phyloP scores from a whole-genome alignment of 306 rosid genomes.

The Quercus berberidifolia region DNA sequence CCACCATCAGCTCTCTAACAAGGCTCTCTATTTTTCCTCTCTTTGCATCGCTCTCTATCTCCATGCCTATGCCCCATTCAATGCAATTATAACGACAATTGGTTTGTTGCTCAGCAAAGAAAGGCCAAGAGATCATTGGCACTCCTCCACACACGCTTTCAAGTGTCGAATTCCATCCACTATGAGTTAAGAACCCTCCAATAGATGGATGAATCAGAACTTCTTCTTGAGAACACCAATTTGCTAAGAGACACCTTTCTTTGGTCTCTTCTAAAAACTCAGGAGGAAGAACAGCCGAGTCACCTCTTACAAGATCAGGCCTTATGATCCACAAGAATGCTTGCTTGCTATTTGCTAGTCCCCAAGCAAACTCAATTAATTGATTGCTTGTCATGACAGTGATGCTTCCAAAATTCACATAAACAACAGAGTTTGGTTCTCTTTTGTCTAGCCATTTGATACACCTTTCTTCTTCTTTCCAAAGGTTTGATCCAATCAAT shows the following conservation, averaged over 20 bases:
- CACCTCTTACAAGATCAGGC: no score
- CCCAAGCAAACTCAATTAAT: no score
- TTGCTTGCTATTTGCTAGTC: no score
- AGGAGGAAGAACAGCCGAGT: slow-evolving; percentile 19
- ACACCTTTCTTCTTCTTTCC: no score
- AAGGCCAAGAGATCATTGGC: slow-evolving; percentile 70
- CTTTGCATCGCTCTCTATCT: slow-evolving; percentile 44
- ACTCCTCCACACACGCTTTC: slow-evolving; percentile 60
- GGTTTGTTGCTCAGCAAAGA: slow-evolving; percentile 69
- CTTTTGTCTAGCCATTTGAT: no score
- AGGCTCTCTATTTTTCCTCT: slow-evolving; percentile 37
- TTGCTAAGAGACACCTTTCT: slow-evolving; percentile 34
- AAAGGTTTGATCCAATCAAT: no score
- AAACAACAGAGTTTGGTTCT: no score
- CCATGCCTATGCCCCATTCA: slow-evolving; percentile 70
- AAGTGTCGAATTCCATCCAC: slow-evolving; percentile 75
- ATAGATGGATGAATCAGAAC: slow-evolving; percentile 46
- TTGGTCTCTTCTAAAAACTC: slow-evolving; percentile 39
- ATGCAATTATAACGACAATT: slow-evolving; percentile 48
- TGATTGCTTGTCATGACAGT: no score
- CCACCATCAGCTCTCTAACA: slow-evolving; percentile 58
- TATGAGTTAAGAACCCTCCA: slow-evolving; percentile 65
- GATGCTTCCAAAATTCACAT: no score
- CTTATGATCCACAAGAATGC: no score
- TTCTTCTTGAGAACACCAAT: slow-evolving; percentile 66